phyloP scores from a whole-genome alignment of 495 filamentous ascomycete genomes.

The Tricharina praecox region DNA sequence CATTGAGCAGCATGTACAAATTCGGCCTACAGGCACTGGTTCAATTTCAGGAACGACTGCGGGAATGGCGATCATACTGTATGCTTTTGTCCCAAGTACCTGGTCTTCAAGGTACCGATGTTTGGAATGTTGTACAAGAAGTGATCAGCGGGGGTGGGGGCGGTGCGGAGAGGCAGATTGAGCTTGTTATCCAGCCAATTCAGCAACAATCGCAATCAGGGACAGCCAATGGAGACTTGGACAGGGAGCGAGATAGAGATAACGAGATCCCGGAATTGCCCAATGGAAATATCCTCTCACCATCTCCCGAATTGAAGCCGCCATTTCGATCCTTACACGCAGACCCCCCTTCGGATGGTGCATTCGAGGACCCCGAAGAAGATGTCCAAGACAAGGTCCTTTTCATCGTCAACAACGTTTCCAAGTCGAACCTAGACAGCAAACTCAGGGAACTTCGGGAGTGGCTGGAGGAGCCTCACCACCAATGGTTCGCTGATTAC shows the following conservation, averaged over 20 bases:
- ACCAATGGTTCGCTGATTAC: slow-evolving; percentile 91
- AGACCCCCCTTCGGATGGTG: slow-evolving; percentile 43
- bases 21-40: slow-evolving; percentile 95
- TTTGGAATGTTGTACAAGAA: slow-evolving; percentile 64
- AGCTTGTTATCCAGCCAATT: not conserved
- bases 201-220: not conserved
- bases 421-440: slow-evolving; percentile 63
- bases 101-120: slow-evolving; percentile 64
- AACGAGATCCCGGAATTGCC: slow-evolving; percentile 1
- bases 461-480: slow-evolving; percentile 57
- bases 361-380: slow-evolving; percentile 64
- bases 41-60: slow-evolving; percentile 63
- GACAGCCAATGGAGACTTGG: not conserved
- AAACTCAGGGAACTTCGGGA: slow-evolving; percentile 68
- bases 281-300: slow-evolving; percentile 13
- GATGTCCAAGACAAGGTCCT: slow-evolving; percentile 82
- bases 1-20: slow-evolving; percentile 85
- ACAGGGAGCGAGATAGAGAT: not conserved
- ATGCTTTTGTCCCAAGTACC: slow-evolving; percentile 63
- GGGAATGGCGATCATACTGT: slow-evolving; percentile 85
- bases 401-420: slow-evolving; percentile 93
- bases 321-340: slow-evolving; percentile 61
- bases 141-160: slow-evolving; percentile 35
- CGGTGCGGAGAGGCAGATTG: not conserved
- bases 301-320: slow-evolving; percentile 22